Base-by-base conservation (phyloP, 2,329 filamentous ascomycete genomes). In the Mariannaea elegans region DNA sequence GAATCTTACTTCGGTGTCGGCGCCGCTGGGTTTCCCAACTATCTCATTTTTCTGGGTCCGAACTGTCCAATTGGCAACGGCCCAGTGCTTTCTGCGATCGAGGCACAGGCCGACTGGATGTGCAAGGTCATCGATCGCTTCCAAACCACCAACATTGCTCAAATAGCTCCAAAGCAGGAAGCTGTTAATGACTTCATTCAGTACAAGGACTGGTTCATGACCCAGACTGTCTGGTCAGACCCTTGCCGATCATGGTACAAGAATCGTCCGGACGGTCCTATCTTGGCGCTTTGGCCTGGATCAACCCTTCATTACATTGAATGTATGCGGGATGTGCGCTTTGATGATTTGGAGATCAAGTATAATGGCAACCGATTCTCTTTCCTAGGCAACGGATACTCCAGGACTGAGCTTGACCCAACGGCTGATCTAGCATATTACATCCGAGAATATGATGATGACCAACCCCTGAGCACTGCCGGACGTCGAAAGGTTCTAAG, bases 1-100 rank as follows among this genome's bases (percentile, higher is more conserved):
- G 78, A 78, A 62, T 79, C 82, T 0, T 87, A 86, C 71, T 80
- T 87, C 72, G 85, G 83, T 3, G 79, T 82, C 50, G 82, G 81
- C n/a, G 77, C 84, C 2, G 71, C 80, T 2, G 79, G 78, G 1
- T 76, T 85, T 58, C 83, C 84, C 1, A 86, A 86, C 65, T 86
- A 85, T 68, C 84, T 87, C 61, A 83, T 77, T n/a, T 70, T 78
- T 51, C 68, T 78, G 16, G 79, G 78, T 0, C 78, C 78, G 7
- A 79, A 78, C 58, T 76, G 72, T 31, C 75, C 75, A 0, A 73
- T 80, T 18, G 75, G 73, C 19, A 77, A 78, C 61, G 75, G 66
- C 38, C 61, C 65, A 13, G 75, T 81, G 0, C 71, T 82, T 4
- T 76, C 72, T 2, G 78, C 77, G 3, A 79, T 81, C 54, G 80